A percentile compares a stretch with the other conserved stretches of the same genome.
These are phyloP conservation scores for Leptographium galeiforme DNA, from an alignment of 2,329 filamentous ascomycete species.

Conservation along the genomic window DNA sequence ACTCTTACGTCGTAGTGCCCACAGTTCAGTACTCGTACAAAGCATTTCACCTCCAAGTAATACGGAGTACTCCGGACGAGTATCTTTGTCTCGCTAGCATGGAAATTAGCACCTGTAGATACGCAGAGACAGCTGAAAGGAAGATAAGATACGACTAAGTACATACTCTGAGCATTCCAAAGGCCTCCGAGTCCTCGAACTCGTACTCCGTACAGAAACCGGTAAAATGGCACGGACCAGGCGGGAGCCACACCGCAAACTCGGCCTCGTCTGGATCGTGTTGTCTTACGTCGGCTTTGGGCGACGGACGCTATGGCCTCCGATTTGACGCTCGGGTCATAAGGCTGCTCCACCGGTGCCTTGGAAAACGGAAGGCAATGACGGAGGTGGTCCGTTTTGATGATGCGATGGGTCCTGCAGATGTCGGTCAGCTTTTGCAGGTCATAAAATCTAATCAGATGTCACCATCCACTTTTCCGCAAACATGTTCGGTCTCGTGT, in stretches of 20 bases:
- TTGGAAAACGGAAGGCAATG: background rate
- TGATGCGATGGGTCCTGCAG: background rate
- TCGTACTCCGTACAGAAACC: background rate
- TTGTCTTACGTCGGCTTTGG: background rate
- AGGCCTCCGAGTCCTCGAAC: too few relatives aligned
- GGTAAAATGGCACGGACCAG: too few relatives aligned
- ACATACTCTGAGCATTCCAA: too few relatives aligned
- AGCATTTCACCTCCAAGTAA: too few relatives aligned
- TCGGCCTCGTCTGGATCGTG: background rate
- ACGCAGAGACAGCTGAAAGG: too few relatives aligned
- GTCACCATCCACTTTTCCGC: background rate
- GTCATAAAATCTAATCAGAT: background rate
- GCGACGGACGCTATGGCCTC: background rate
- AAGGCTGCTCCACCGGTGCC: background rate
- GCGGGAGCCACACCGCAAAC: too few relatives aligned
- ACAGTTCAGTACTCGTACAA: too few relatives aligned
- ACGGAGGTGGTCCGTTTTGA: background rate
- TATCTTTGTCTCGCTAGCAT: too few relatives aligned
- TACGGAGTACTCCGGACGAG: too few relatives aligned
- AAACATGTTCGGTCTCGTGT: too few relatives aligned
- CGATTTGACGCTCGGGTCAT: background rate
- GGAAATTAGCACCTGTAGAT: too few relatives aligned
- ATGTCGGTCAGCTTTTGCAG: background rate
- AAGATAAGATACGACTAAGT: too few relatives aligned
- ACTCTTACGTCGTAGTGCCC: background rate